Base-by-base conservation (phyloP, 768 basidiomycete species). In the Psilocybe sp. region DNA sequence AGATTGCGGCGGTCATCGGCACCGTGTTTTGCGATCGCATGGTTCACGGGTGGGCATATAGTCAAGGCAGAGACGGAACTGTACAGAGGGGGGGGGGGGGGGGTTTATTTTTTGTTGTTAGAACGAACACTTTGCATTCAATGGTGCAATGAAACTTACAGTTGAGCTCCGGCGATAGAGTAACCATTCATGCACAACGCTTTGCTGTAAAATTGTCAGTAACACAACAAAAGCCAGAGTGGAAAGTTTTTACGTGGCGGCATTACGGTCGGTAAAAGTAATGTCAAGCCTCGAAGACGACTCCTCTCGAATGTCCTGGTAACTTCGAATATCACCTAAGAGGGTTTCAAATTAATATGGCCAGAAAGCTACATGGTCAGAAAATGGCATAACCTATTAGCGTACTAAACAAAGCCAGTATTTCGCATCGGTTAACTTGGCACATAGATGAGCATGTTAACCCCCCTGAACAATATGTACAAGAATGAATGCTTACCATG, bases 1-100 rank as follows among this genome's bases (percentile, higher is more conserved):
- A 92, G 79, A 61, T 92, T 92, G 50, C 89, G 79, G 45, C 89
- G 86, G 57, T 83, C 77, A 58, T 75, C 76, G 46, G 69, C 54
- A 20, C 68, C 53, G 46, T 56, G 56, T 52, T 63, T 55, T 28
- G 23, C 23, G 45, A 47, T 46, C 13, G 41, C 20, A 51, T 66
- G 55, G 48, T 58, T 46, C 44, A 58, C 56, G 16, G 61, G 51
- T 41, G 60, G 40, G 43, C 63, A 51, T 36, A 61, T 39, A 16
- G 59, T 51, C 49, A 73, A 61, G 12, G 71, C 60, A 12, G 69
- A 68, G 46, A 76, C 71, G 45, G 68, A 58, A 16, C 80, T 81
- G 54, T 9, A 39, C 36, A 41, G 49, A 43, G 38, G 28, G 12
- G 37, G 44, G 7, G 33, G 20, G 20, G 15, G 15, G 13, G 40